Base-by-base conservation (phyloP, 108 stramenopile species). In the Nitzschia sp. region DNA sequence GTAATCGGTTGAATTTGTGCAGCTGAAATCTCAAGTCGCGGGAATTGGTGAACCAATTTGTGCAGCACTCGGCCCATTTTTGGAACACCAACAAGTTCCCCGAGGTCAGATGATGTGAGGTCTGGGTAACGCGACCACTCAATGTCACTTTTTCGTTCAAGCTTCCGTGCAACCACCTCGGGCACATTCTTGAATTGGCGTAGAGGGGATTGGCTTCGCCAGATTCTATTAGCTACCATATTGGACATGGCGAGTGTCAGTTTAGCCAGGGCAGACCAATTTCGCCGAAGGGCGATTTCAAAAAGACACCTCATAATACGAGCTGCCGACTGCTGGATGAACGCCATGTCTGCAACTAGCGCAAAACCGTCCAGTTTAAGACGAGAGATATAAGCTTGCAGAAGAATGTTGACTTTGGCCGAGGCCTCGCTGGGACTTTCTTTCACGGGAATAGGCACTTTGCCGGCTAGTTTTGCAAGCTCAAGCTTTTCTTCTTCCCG, bases 311-410 rank as follows among this genome's bases (percentile, higher is more conserved):
- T 82, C 92, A 98, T 90, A 53, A 99, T 90, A 53, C 99, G 88
- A 0, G 91, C 96, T 17, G 98, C 97, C 45, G 95, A 96, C 73
- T 98, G 98, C 79, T 97, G 97, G 57, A 99, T 95, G 78, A 96
- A 98, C 15, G 94, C 94, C 97, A 99, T 98, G 80, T 99, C 99
- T 46, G 97, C 86, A 13, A 95, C 86, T 29, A 99, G 79, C 11
- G 99, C 99, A 75, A 97, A 98, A n/a, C 99, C 99, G 71, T 98
- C 99, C 8, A 99, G 82, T 58, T 86, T 92, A n/a, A 99, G 81
- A 47, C 96, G 85, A 57, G 94, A 95, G 72, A 99, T 98, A 78
- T 98, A 99, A 8, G 98, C 94, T 79, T 99, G 99, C 19, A 99
- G 85, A 46, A 99, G 86, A 47, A 97, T 96, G 75, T 99, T 99